phyloP scores from a whole-genome alignment of 345 rosid species.

The Syzygium aromaticum region DNA sequence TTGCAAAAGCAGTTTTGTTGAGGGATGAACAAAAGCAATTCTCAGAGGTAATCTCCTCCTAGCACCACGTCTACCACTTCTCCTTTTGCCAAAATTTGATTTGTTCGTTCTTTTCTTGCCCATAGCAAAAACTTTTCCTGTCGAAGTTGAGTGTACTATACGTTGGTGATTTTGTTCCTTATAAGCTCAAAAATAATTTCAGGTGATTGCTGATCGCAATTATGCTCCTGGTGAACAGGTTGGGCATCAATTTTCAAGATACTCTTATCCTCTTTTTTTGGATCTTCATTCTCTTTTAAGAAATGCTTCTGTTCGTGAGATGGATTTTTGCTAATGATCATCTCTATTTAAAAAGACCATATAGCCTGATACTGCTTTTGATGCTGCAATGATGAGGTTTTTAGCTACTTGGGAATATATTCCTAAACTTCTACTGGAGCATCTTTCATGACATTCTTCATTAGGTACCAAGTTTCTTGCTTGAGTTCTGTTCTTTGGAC shows the following conservation, averaged over 20 bases:
- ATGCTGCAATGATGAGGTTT: neutral
- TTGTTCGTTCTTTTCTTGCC: neutral
- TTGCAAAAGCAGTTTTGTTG: slow-evolving; percentile 51
- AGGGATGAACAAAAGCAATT: slow-evolving; percentile 51
- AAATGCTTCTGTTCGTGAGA: neutral
- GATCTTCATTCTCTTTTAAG: neutral
- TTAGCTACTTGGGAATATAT: neutral
- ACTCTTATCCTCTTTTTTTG: neutral
- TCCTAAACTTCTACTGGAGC: neutral
- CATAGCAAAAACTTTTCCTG: neutral
- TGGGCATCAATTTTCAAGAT: slow-evolving; percentile 3
- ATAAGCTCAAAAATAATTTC: neutral
- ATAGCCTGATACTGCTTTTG: neutral
- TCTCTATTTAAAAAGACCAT: neutral
- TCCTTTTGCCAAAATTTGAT: slow-evolving; percentile 2
- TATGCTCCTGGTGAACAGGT: slow-evolving; percentile 83
- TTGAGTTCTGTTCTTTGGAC: neutral
- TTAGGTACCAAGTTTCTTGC: neutral
- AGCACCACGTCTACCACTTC: neutral
- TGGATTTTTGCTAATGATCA: neutral
- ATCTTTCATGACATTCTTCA: neutral
- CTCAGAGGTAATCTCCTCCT: slow-evolving; percentile 48
- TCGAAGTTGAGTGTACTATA: neutral
- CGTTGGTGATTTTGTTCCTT: neutral
- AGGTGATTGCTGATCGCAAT: slow-evolving; percentile 71